phyloP scores from a whole-genome alignment of 108 stramenopile species.

The Pseudonitzschia multistriata region DNA sequence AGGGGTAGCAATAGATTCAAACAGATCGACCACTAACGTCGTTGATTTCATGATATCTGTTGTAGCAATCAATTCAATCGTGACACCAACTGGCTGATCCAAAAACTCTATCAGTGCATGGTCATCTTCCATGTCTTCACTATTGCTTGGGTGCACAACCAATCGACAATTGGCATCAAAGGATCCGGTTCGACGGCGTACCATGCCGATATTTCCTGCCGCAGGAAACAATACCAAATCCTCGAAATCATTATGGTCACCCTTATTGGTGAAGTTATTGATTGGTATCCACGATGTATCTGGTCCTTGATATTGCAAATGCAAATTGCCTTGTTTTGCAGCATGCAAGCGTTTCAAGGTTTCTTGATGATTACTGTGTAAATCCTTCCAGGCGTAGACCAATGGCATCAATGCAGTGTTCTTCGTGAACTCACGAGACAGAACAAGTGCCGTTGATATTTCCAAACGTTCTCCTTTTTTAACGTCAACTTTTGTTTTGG shows the following conservation, averaged over 20 bases:
- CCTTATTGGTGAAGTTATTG: background rate
- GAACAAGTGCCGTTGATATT: constrained; percentile 25
- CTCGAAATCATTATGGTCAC: background rate
- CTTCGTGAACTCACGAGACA: background rate
- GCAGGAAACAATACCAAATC: constrained; percentile 31
- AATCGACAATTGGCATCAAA: constrained; percentile 17
- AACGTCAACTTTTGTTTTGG: constrained; percentile 21
- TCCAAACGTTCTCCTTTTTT: constrained; percentile 26
- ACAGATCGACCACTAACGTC: constrained; percentile 23
- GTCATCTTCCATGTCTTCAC: background rate
- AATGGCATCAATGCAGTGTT: constrained; percentile 20
- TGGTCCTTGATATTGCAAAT: constrained; percentile 21
- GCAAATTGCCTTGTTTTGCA: constrained; percentile 1
- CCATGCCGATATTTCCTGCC: constrained; percentile 31
- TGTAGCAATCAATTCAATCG: constrained; percentile 38
- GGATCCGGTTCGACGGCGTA: background rate
- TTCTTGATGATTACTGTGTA: constrained; percentile 9
- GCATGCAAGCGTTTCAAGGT: constrained; percentile 3
- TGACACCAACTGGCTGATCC: constrained; percentile 24
- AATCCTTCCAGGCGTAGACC: constrained; percentile 30
- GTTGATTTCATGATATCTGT: constrained; percentile 19
- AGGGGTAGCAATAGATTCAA: background rate
- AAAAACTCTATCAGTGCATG: background rate
- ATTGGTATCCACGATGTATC: constrained; percentile 7
- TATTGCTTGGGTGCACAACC: background rate